Evolutionary conservation across 768 basidiomycete genomes (phyloP), one percentile per base, ranked within the genome.

Genomic region (Suillus occidentalis): DNA sequence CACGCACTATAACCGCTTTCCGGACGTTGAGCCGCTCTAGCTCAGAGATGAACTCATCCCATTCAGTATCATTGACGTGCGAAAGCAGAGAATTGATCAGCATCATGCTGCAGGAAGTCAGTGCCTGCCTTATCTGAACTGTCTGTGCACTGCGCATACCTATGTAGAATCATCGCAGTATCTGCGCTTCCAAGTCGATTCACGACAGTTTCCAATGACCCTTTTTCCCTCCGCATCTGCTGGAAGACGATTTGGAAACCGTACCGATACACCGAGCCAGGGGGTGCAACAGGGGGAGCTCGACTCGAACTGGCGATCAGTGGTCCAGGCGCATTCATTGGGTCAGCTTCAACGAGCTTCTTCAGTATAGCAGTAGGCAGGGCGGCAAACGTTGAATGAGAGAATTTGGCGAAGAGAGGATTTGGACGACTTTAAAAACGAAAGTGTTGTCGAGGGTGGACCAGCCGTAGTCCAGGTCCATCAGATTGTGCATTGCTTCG

Each of bases 321-420:
- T 2, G 85, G 81, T 20, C 87, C 87, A 2, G 90, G 86, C 20
- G 87, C 85, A 65, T 80, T 88, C 69, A 83, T 78, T 20, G 93
- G 90, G 70, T 93, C 91, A 10, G 93, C 93, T 74, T 95, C 93
- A 16, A 95, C 94, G 25, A 97, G 85, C 67, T 90, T 90, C 78
- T 94, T 93, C 67, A 96, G 82, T 63, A 97, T 95, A 40, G 91
- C 88, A 50, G 92, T 95, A n/a, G 1, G 94, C 95, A 40, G 95
- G 95, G 6, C 94, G 89, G 70, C 92, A 93, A 65, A 96, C 92
- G 66, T 97, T 97, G 80, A 96, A 96, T 89, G 20, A 89, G 84
- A 13, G 90, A 91, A 45, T 84, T 82, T 0, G 89, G 81, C 0
- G 92, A 91, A 0, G 92, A 87, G 31, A 94, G 81, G 68, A 92